Conservation (phyloP, 1,284 basidiomycete species). For the Ustilago tritici region DNA sequence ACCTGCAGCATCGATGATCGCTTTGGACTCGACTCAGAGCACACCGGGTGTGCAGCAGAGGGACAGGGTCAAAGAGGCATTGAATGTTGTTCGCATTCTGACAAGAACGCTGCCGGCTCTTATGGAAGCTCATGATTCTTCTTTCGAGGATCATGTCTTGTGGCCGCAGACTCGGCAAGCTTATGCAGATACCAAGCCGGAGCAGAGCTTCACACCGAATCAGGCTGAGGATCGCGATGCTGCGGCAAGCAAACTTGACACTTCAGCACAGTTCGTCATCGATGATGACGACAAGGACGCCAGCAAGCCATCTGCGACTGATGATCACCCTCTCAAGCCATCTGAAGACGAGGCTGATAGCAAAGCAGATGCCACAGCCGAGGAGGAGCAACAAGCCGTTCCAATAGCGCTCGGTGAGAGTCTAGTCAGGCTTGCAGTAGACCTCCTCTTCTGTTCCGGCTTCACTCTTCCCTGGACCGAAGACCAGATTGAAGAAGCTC, state of each 20-base stretch:
- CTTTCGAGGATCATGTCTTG: conserved; percentile 46
- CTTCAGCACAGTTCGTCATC: conserved; percentile 61
- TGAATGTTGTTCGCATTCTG: conserved; percentile 65
- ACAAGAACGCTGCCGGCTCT: conserved; percentile 62
- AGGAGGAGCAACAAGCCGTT: conserved; percentile 21
- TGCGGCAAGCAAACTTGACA: conserved; percentile 53
- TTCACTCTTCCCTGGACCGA: conserved; percentile 67
- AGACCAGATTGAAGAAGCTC: conserved; percentile 50
- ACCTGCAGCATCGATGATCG: conserved; percentile 29
- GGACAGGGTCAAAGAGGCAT: conserved; percentile 57
- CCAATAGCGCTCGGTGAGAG: conserved; percentile 50
- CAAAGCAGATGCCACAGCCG: neutral
- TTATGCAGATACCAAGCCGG: conserved; percentile 14
- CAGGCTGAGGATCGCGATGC: neutral
- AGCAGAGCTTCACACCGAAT: neutral
- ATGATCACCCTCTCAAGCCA: conserved; percentile 41
- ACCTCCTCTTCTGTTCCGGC: conserved; percentile 66
- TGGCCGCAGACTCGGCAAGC: conserved; percentile 45
- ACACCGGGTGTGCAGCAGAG: conserved; percentile 19
- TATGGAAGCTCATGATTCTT: conserved; percentile 30
- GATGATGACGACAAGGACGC: conserved; percentile 52
- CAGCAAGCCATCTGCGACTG: conserved; percentile 7
- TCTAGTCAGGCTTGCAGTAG: conserved; percentile 49
- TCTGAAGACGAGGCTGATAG: neutral
- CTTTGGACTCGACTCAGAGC: conserved; percentile 6